Percentiles rank a stretch among this genome's conserved stretches.
These are phyloP conservation scores for Excoecaria cochinchinensis DNA, from an alignment of 345 rosid species.

Conservation along the genomic window DNA sequence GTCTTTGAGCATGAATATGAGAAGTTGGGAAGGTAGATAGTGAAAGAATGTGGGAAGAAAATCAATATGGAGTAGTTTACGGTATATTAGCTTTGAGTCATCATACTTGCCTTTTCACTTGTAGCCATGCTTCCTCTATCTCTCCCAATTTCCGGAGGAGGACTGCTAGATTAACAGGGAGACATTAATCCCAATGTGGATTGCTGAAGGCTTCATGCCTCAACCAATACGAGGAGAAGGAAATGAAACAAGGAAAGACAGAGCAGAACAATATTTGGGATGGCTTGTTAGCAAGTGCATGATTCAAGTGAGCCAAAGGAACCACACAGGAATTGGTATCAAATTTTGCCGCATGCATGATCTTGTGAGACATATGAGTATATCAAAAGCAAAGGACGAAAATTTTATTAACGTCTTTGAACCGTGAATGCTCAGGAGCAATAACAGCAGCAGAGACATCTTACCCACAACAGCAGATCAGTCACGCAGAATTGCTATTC, in stretches of 20 bases:
- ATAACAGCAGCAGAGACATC: background rate
- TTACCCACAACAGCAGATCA: background rate
- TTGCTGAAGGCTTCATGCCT: conserved; percentile 18
- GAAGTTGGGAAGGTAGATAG: conserved; percentile 8
- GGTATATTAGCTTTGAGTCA: background rate
- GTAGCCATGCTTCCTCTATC: conserved; percentile 15
- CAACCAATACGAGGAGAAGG: background rate
- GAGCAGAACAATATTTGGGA: conserved; percentile 3
- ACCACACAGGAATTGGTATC: background rate
- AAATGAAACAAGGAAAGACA: background rate
- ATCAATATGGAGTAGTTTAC: conserved; percentile 12
- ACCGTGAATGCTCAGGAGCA: too few species aligned
- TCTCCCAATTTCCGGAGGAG: conserved; percentile 8
- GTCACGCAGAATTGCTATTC: background rate
- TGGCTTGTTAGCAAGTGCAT: conserved; percentile 2
- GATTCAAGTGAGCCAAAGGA: conserved; percentile 2
- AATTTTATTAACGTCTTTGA: background rate
- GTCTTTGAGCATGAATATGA: background rate
- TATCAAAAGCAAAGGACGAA: conserved; percentile 10
- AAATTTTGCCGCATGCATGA: conserved; percentile 8
- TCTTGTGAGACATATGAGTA: conserved; percentile 7
- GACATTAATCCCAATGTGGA: conserved; percentile 9
- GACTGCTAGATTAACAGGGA: conserved; percentile 5
- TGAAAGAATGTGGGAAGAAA: conserved; percentile 11
- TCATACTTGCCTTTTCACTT: conserved; percentile 1